Percentiles rank a stretch among this genome's conserved stretches.
phyloP scores from a whole-genome alignment of 2,329 filamentous ascomycete species.

The Sclerotinia trifoliorum region DNA sequence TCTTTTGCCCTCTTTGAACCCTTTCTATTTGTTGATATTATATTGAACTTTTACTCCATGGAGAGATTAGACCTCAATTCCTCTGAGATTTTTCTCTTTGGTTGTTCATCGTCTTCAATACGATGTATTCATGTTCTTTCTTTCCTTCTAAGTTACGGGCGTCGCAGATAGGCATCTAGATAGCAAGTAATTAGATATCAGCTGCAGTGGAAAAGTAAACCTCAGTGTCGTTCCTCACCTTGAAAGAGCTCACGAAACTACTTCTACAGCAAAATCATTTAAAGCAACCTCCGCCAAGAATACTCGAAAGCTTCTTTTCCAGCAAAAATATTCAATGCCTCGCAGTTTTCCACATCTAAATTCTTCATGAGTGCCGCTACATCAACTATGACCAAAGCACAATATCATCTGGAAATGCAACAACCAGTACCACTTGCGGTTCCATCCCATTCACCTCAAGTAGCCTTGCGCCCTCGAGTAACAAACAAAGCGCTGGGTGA shows the following conservation, averaged over 20 bases:
- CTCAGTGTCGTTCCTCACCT: not conserved
- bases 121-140: not conserved
- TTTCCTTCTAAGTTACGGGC: not conserved
- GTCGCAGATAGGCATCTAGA: not conserved
- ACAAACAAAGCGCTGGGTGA: constrained; percentile 46
- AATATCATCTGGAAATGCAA: not conserved
- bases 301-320: too few species aligned
- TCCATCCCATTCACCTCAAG: constrained; percentile 37
- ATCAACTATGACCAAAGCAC: not conserved
- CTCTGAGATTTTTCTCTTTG: constrained; percentile 1
- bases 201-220: not conserved
- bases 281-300: too few species aligned
- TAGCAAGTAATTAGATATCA: not conserved
- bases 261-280: not conserved
- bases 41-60: not conserved
- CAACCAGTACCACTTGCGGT: not conserved
- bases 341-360: not conserved
- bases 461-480: constrained; percentile 44
- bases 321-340: not conserved
- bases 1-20: not conserved
- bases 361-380: not conserved
- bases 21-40: not conserved
- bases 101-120: constrained; percentile 1
- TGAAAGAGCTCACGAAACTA: not conserved
- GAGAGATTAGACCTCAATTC: not conserved